These are phyloP conservation scores for Melastoma candidum DNA, from an alignment of 441 rosid species.

Conservation along the genomic window DNA sequence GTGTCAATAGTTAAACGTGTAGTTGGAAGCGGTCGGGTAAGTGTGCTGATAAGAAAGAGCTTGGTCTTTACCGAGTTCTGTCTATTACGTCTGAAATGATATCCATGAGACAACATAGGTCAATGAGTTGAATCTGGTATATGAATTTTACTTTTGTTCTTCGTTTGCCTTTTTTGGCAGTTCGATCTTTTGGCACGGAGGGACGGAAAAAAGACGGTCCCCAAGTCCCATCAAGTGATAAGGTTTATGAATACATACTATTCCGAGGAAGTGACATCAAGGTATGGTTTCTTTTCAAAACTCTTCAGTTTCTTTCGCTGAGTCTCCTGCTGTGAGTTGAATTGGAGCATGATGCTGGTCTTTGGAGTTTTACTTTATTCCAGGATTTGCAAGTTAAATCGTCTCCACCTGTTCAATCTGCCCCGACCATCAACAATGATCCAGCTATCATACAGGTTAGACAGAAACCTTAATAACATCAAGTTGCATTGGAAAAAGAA, in stretches of 20 bases:
- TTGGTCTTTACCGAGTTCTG: too few species aligned
- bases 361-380: too few species aligned
- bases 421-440: conserved; percentile 14
- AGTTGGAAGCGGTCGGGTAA: too few species aligned
- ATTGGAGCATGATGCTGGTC: too few species aligned
- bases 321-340: too few species aligned
- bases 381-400: conserved; percentile 18
- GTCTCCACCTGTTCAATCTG: conserved; percentile 11
- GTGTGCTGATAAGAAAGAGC: too few species aligned
- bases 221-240: conserved; percentile 19
- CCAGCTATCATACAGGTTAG: conserved; percentile 21
- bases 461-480: neutral
- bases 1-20: too few species aligned
- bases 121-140: neutral
- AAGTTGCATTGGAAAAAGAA: neutral
- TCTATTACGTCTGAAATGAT: too few species aligned
- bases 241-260: conserved; percentile 21
- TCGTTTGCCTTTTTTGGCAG: conserved; percentile 6
- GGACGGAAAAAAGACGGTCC: conserved; percentile 22
- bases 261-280: conserved; percentile 26
- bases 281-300: conserved; percentile 2
- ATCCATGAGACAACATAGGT: too few species aligned
- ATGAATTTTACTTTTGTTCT: neutral
- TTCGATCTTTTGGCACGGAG: conserved; percentile 25
- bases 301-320: too few species aligned